Base-by-base conservation (phyloP, 2,329 filamentous ascomycete genomes). In the Stemphylium vesicarium region DNA sequence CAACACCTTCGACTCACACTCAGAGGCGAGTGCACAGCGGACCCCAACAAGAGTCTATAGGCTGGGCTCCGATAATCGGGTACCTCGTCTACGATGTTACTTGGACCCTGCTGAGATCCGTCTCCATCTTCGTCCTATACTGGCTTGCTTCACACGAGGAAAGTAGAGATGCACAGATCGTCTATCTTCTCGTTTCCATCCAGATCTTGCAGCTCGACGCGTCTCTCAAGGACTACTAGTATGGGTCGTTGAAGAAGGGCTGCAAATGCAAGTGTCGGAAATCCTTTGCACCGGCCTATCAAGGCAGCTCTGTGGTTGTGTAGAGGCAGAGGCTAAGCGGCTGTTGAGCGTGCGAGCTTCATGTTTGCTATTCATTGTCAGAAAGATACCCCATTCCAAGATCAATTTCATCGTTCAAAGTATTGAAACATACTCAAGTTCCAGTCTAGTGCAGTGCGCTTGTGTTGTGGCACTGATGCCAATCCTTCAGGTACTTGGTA, bases 61-160 rank as follows among this genome's bases (percentile, higher is more conserved):
- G 6, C 8, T 29, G 35, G 29, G 36, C 15, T 13, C 35, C 32
- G 3, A 9, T 29, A 20, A 26, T 53, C 13, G 50, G 20, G n/a
- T 45, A 46, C 26, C 26, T 54, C 7, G 26, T 53, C 16, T 57
- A 50, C 26, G 37, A 57, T 22, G 32, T 54, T 9, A 26, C 35
- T 31, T 53, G 42, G 41, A 20, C 32, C 18, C 26, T 49, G 9
- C n/a, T 56, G n/a, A 50, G 44, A 35, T 46, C 38, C 35, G n/a
- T 45, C 9, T 36, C 45, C 13, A 48, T 53, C 13, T 53, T 11
- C 16, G 31, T 42, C 8, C n/a, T 46, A 12, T 32, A 18, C 15
- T 53, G 53, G 50, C 31, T 50, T 44, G 50, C 42, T 24, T 41
- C 36, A 22, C 50, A 50, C 16, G 44, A 42, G 9, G 32, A 49